Base-by-base conservation (phyloP, 352 stramenopile species). In the Phytophthora tentaculata region DNA sequence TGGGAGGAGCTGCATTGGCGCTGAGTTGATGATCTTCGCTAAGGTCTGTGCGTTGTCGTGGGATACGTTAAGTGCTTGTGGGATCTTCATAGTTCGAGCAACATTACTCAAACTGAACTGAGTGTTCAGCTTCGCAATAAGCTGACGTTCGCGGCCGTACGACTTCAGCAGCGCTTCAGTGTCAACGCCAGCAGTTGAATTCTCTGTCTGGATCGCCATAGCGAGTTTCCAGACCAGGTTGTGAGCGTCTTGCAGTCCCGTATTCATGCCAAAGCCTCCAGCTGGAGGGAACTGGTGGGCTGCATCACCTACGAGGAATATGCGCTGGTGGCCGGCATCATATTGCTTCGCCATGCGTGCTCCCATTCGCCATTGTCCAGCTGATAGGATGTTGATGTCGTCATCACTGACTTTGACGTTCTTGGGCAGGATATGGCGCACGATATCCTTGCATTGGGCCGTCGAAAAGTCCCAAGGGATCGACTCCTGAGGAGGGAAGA, bases 241-340 rank as follows among this genome's bases (percentile, higher is more conserved):
- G 76, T 98, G 91, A 0, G 89, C 84, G 59, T 98, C 93, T 65
- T 97, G 89, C 26, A 98, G 72, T 41, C 93, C 94, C 1, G 91
- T 97, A 74, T 98, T 98, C 80, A 98, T 94, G 56, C 94, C 94
- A 44, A 98, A 95, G 4, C 94, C 94, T 28, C 94, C 94, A 17
- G 93, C 91, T 0, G 94, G 94, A 8, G 94, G 93, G 51, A 98
- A 98, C 65, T 97, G 89, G 56, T 98, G 94, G 9, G 93, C 94
- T 4, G 93, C 90, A 55, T 98, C 94, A 35, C 94, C 94, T 0
- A 93, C 90, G 51, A 98, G 81, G 67, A 98, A 98, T 12, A 97
- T 75, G 7, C 76, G 73, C 28, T 82, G 56, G 24, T 86, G 68
- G 16, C 47, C 61, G 16, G 67, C 61, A 74, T 92, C 73, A 70